Evolutionary conservation across 177 flowering plant genomes (phyloP).

Genomic region (Telopea speciosissima): DNA sequence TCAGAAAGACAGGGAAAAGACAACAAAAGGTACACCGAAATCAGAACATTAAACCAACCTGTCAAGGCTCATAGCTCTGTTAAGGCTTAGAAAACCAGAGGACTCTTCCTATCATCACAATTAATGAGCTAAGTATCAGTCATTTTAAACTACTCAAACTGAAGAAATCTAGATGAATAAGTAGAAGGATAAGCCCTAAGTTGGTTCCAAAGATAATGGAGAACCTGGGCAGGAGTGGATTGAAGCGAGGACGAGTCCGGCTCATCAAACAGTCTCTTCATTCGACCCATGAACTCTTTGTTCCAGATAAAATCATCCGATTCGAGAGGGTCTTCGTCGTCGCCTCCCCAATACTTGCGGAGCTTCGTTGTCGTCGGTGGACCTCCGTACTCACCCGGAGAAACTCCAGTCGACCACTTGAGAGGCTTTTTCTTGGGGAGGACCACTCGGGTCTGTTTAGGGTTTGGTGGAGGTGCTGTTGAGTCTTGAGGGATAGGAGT

Average conservation of each 20-base stretch:
- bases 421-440: conserved; percentile 79
- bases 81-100: conserved; percentile 83
- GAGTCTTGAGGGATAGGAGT: conserved; percentile 20
- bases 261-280: conserved; percentile 51
- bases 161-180: neutral
- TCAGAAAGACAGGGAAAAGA: neutral
- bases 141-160: neutral
- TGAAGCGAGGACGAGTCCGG: conserved; percentile 20
- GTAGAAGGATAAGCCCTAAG: neutral
- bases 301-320: conserved; percentile 86
- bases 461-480: conserved; percentile 18
- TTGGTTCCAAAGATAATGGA: neutral
- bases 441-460: conserved; percentile 50
- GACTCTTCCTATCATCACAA: conserved; percentile 48
- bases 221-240: conserved; percentile 43
- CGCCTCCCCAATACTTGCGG: conserved; percentile 89
- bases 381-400: conserved; percentile 93
- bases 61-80: conserved; percentile 82
- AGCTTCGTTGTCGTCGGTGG: conserved; percentile 81
- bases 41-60: conserved; percentile 36
- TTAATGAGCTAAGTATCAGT: neutral
- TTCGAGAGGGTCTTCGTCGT: conserved; percentile 65
- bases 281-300: conserved; percentile 76
- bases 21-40: neutral
- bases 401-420: conserved; percentile 85